These are phyloP conservation scores for Trichodelitschia bisporula DNA, from an alignment of 495 filamentous ascomycete species.

Conservation along the genomic window DNA sequence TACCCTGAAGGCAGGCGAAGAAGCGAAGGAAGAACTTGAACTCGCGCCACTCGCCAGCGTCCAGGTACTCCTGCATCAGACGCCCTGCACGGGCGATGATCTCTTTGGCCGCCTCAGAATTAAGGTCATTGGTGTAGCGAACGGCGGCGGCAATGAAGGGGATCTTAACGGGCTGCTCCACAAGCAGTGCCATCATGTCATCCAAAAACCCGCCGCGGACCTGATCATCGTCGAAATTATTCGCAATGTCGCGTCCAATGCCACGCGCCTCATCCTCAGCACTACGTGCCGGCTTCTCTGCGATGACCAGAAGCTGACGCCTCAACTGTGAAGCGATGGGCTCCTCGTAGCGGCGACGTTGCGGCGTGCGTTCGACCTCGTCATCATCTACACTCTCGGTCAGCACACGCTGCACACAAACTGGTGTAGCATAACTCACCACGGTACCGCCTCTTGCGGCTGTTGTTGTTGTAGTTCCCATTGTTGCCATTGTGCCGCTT, in stretches of 20 bases:
- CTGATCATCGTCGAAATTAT: slow-evolving; percentile 62
- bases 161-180: slow-evolving; percentile 92
- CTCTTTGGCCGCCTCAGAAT: slow-evolving; percentile 43
- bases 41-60: slow-evolving; percentile 58
- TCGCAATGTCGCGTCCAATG: slow-evolving; percentile 51
- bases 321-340: slow-evolving; percentile 51
- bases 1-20: slow-evolving; percentile 51
- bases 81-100: slow-evolving; percentile 33
- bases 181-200: slow-evolving; percentile 46
- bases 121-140: slow-evolving; percentile 47
- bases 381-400: slow-evolving; percentile 19
- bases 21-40: slow-evolving; percentile 81
- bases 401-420: too few relatives aligned
- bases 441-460: not conserved
- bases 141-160: slow-evolving; percentile 72
- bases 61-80: slow-evolving; percentile 33
- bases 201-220: slow-evolving; percentile 42
- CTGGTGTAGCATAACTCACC: too few relatives aligned
- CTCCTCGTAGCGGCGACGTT: slow-evolving; percentile 52
- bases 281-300: slow-evolving; percentile 34
- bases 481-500: too few relatives aligned
- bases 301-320: slow-evolving; percentile 57
- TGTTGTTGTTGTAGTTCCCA: too few relatives aligned
- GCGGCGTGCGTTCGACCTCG: slow-evolving; percentile 28
- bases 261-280: slow-evolving; percentile 44